phyloP scores from a whole-genome alignment of 139 green algal genomes.

The Chlorella sp. region DNA sequence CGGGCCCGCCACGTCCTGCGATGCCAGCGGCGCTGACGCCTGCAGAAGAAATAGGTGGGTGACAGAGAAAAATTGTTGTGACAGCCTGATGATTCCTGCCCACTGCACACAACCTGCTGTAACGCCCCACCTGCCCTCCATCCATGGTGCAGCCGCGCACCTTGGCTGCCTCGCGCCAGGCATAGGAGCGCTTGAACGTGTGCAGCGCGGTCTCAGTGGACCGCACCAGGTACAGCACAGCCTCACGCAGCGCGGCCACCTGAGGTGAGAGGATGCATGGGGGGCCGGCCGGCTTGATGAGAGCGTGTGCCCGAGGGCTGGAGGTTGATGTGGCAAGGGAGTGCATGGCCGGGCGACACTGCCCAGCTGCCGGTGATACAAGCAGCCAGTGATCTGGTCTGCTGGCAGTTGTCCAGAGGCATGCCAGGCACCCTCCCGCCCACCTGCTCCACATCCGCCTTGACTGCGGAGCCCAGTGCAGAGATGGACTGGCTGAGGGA shows the following conservation, averaged over 20 bases:
- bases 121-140: too few species aligned
- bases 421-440: neutral
- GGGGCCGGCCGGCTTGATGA: too few species aligned
- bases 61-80: too few species aligned
- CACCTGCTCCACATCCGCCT: conserved; percentile 30
- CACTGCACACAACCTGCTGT: too few species aligned
- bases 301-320: too few species aligned
- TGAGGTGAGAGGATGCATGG: neutral
- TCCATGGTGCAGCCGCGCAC: neutral
- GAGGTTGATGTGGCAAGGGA: too few species aligned
- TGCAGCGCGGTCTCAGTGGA: conserved; percentile 49
- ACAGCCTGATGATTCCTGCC: too few species aligned
- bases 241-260: conserved; percentile 32
- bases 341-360: too few species aligned
- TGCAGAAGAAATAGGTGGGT: neutral
- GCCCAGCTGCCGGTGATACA: neutral
- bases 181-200: conserved; percentile 49
- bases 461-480: conserved; percentile 17
- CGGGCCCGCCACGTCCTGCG: neutral
- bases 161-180: conserved; percentile 47
- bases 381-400: neutral
- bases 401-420: neutral
- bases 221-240: conserved; percentile 42
- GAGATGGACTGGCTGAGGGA: conserved; percentile 30
- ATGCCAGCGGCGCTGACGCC: neutral